phyloP scores from a whole-genome alignment of 139 green algal species.

The Chlamydomonas sp. region DNA sequence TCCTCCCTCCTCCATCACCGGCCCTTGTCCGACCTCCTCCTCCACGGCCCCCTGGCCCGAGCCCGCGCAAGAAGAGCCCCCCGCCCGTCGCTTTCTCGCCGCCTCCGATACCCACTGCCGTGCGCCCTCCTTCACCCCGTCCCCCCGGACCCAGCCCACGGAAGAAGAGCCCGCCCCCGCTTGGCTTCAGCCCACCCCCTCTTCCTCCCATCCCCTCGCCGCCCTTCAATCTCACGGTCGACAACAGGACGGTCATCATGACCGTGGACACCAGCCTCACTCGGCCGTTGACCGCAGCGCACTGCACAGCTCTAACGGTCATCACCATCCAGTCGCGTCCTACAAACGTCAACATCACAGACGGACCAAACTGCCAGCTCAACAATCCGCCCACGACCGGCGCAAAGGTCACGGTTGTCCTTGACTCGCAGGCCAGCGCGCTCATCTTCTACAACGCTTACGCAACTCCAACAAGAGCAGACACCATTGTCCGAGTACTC shows the following conservation, averaged over 20 bases:
- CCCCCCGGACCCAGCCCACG: too few species aligned
- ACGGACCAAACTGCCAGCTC: constrained; percentile 28
- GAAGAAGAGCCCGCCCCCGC: neutral
- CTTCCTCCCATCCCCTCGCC: neutral
- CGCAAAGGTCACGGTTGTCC: constrained; percentile 33
- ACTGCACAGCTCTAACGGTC: constrained; percentile 24
- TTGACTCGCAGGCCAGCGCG: neutral
- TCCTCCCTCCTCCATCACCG: neutral
- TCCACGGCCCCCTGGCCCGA: too few species aligned
- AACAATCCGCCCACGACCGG: constrained; percentile 36
- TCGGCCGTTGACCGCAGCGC: neutral
- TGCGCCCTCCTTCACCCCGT: too few species aligned
- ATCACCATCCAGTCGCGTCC: constrained; percentile 17
- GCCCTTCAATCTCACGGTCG: constrained; percentile 25
- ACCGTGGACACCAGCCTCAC: constrained; percentile 21
- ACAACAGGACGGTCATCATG: constrained; percentile 37
- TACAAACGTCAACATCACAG: constrained; percentile 13
- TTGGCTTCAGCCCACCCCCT: neutral
- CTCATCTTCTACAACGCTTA: constrained; percentile 31
- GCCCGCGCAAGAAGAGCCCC: too few species aligned
- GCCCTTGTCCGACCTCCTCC: too few species aligned
- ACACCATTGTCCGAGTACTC: constrained; percentile 26
- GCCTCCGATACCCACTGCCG: too few species aligned
- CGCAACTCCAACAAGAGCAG: constrained; percentile 18
- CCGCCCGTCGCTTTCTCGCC: too few species aligned